A percentile compares a stretch with the other conserved stretches of the same genome.
Evolutionary conservation across 805 yeast species (phyloP).

Genomic region (Candida loeiensis): DNA sequence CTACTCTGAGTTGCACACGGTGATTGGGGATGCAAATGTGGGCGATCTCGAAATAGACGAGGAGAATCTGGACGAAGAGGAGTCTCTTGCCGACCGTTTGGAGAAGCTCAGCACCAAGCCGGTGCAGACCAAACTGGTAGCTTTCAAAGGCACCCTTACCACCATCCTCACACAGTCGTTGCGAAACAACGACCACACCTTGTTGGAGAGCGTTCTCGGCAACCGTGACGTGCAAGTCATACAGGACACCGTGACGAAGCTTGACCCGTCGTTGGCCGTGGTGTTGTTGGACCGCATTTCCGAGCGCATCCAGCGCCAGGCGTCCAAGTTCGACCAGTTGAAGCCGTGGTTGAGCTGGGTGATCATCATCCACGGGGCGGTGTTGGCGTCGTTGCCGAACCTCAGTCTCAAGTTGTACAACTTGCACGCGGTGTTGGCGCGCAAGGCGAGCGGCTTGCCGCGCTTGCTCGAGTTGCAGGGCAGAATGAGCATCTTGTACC

Average conservation of each 20-base stretch:
- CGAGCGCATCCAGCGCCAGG: conserved; percentile 50
- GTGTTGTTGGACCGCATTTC: conserved; percentile 49
- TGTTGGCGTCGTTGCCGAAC: conserved; percentile 44
- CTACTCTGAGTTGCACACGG: conserved; percentile 60
- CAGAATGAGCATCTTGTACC: conserved; percentile 45
- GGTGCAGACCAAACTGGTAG: conserved; percentile 36
- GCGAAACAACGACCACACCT: conserved; percentile 77
- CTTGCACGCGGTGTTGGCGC: conserved; percentile 45
- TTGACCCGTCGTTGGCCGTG: conserved; percentile 49
- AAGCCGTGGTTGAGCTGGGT: conserved; percentile 57
- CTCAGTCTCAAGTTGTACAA: conserved; percentile 40
- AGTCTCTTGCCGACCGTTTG: conserved; percentile 53
- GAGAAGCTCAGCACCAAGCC: conserved; percentile 31
- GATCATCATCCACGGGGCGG: conserved; percentile 52
- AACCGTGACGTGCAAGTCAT: conserved; percentile 50
- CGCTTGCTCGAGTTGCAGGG: conserved; percentile 51
- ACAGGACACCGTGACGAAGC: conserved; percentile 46
- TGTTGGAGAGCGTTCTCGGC: conserved; percentile 77
- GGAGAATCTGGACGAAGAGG: conserved; percentile 35
- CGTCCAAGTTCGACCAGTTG: conserved; percentile 46
- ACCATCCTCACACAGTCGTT: conserved; percentile 86
- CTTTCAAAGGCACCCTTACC: conserved; percentile 68
- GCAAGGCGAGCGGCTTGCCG: conserved; percentile 47
- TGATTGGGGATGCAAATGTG: conserved; percentile 56
- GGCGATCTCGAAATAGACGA: conserved; percentile 50